These are phyloP conservation scores for Trametes versicolor DNA, from an alignment of 1,284 basidiomycete species.

Conservation along the genomic window DNA sequence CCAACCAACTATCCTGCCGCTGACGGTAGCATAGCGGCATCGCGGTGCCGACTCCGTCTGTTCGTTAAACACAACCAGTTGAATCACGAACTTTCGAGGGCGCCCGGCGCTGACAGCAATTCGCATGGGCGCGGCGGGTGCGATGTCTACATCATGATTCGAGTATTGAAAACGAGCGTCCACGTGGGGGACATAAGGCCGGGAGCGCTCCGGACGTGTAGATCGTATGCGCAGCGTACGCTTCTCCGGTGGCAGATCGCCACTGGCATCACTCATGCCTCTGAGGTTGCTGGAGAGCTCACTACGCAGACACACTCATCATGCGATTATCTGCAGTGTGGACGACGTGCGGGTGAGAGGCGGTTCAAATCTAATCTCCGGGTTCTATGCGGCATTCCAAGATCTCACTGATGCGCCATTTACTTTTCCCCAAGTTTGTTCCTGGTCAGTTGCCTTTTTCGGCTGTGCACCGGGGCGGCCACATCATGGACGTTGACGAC, in stretches of 20 bases:
- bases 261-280: no score
- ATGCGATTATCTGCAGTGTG: no score
- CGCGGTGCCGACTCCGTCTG: not conserved
- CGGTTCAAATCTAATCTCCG: not conserved
- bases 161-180: not conserved
- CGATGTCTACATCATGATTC: not conserved
- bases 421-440: not conserved
- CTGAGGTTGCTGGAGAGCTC: no score
- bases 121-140: not conserved
- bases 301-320: no score
- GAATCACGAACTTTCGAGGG: not conserved
- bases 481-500: conserved; percentile 24
- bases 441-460: conserved; percentile 22
- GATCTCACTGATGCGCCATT: not conserved
- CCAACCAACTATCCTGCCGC: not conserved
- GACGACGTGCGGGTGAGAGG: no score
- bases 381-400: not conserved
- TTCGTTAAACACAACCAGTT: no score
- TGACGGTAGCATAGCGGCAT: not conserved
- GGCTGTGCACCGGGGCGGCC: conserved; percentile 12
- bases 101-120: not conserved
- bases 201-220: no score
- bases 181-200: not conserved
- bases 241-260: no score
- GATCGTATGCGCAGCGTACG: no score